Percentiles rank a stretch among this genome's conserved stretches.
These are phyloP conservation scores for Tulasnella sp. DNA, from an alignment of 768 basidiomycete species.

Conservation along the genomic window DNA sequence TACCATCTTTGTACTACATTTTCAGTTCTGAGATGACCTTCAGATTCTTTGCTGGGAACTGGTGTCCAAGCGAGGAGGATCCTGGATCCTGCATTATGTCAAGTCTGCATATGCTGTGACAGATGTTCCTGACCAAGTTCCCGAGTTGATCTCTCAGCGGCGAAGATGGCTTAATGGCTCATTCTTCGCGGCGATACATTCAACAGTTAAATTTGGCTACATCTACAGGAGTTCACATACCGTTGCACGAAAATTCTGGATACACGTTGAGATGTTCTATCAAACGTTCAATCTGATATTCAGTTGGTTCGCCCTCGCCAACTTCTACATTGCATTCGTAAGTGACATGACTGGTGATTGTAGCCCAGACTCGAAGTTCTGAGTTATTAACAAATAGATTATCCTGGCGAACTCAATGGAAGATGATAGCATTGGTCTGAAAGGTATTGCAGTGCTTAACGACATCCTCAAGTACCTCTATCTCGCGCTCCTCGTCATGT, in stretches of 20 bases:
- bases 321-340: conserved; percentile 81
- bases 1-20: conserved; percentile 65
- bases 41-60: conserved; percentile 95
- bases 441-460: conserved; percentile 59
- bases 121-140: conserved; percentile 87
- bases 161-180: conserved; percentile 96
- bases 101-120: conserved; percentile 87
- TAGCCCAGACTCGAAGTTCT: neutral
- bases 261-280: conserved; percentile 88
- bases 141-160: conserved; percentile 88
- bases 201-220: conserved; percentile 85
- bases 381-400: conserved; percentile 18
- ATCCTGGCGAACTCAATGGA: conserved; percentile 68
- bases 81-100: conserved; percentile 93
- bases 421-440: conserved; percentile 42
- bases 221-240: conserved; percentile 83
- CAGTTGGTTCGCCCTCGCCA: conserved; percentile 82
- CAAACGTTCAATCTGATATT: conserved; percentile 84
- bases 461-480: conserved; percentile 75
- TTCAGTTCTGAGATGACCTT: conserved; percentile 52
- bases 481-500: conserved; percentile 71
- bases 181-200: conserved; percentile 94
- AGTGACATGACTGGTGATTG: conserved; percentile 6
- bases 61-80: conserved; percentile 79
- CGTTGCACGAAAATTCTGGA: conserved; percentile 78